phyloP scores from a whole-genome alignment of 805 yeast genomes.

The Saccharomycopsis capsularis region DNA sequence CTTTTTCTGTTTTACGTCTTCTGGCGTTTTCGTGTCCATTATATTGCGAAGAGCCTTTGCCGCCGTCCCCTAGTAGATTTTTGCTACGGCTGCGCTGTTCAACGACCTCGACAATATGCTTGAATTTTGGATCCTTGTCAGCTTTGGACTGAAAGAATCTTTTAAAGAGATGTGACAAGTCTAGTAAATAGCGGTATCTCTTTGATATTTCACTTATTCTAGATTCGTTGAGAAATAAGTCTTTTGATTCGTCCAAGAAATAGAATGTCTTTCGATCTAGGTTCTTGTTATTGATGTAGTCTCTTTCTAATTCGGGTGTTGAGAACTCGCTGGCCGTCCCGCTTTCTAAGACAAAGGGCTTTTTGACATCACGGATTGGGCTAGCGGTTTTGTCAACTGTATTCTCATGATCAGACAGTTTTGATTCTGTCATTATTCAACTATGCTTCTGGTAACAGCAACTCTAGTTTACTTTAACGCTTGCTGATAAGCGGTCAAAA shows the following conservation, averaged over 20 bases:
- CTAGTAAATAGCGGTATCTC: constrained; percentile 73
- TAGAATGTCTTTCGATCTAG: constrained; percentile 9
- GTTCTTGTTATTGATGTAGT: not conserved
- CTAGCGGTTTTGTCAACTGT: not conserved
- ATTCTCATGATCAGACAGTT: too few species aligned
- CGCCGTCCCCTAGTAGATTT: constrained; percentile 8
- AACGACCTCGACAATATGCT: constrained; percentile 48
- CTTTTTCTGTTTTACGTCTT: constrained; percentile 66
- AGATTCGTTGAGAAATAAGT: not conserved
- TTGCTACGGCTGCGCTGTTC: constrained; percentile 42
- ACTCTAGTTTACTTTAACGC: too few species aligned
- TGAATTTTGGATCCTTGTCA: constrained; percentile 66
- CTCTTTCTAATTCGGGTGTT: not conserved
- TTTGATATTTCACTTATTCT: constrained; percentile 40
- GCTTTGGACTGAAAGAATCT: constrained; percentile 80
- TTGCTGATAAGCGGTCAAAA: too few species aligned
- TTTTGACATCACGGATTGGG: too few species aligned
- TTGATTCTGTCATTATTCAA: too few species aligned
- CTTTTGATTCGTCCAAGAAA: constrained; percentile 6
- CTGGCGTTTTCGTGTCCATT: constrained; percentile 32
- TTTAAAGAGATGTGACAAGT: constrained; percentile 78
- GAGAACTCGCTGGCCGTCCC: not conserved
- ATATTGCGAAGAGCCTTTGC: not conserved
- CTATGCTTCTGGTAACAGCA: too few species aligned
- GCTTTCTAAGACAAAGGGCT: too few species aligned